A percentile compares a stretch with the other conserved stretches of the same genome.
Evolutionary conservation across 1,139 yeast genomes (phyloP).

Genomic region (Sugiyamaella xylanicola): DNA sequence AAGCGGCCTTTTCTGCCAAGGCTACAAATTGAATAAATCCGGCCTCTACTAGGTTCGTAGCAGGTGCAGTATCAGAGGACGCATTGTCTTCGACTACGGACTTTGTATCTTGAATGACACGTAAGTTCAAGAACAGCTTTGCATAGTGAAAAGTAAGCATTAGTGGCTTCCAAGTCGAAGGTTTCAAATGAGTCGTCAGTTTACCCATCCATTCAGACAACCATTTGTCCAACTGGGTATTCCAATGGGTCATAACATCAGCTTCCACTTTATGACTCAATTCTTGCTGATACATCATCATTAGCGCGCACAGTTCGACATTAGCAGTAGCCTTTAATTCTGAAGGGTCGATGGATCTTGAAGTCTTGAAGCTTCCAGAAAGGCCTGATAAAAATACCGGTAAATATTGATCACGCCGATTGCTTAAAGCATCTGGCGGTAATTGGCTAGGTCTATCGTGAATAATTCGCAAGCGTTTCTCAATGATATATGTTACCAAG

Average conservation of each 20-base stretch:
- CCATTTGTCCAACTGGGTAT: conserved; percentile 35
- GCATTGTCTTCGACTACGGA: conserved; percentile 19
- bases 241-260: conserved; percentile 31
- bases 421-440: conserved; percentile 16
- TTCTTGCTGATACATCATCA: conserved; percentile 33
- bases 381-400: conserved; percentile 23
- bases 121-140: conserved; percentile 31
- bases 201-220: conserved; percentile 35
- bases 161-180: conserved; percentile 35
- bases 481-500: conserved; percentile 33
- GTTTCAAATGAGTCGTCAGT: conserved; percentile 30
- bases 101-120: conserved; percentile 23
- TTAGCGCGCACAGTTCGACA: conserved; percentile 34
- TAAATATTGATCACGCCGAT: conserved; percentile 22
- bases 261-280: conserved; percentile 26
- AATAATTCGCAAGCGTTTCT: conserved; percentile 33
- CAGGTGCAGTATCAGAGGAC: conserved; percentile 3
- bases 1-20: conserved; percentile 34
- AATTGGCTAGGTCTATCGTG: conserved; percentile 32
- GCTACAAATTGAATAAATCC: conserved; percentile 23
- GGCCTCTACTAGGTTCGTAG: conserved; percentile 9
- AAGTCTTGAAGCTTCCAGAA: conserved; percentile 16
- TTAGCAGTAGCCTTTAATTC: conserved; percentile 34
- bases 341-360: conserved; percentile 25
- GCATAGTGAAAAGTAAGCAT: conserved; percentile 35